Conservation (phyloP, 257 asterid genomes). For the Nicotiana otophora region DNA sequence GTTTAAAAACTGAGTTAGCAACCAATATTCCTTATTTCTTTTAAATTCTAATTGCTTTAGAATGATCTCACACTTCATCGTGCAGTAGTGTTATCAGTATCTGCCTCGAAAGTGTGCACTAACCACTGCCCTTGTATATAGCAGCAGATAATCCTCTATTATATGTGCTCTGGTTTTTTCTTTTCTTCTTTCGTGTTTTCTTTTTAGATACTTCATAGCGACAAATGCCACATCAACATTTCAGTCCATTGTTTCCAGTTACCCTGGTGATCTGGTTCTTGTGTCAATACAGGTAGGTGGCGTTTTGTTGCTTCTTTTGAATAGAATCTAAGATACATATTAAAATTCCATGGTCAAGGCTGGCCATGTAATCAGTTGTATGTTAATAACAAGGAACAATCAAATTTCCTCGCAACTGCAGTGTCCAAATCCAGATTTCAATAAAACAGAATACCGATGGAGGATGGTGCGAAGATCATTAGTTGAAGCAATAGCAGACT, state of each 20-base stretch:
- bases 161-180: background rate
- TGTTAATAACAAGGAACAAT: background rate
- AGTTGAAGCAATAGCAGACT: constrained; percentile 76
- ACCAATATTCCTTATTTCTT: background rate
- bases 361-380: background rate
- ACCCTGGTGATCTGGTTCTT: constrained; percentile 74
- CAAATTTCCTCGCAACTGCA: constrained; percentile 25
- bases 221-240: constrained; percentile 88
- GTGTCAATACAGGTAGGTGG: constrained; percentile 72
- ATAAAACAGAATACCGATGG: constrained; percentile 77
- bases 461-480: constrained; percentile 82
- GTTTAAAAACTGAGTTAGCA: background rate
- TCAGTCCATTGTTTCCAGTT: constrained; percentile 65
- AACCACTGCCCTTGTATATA: background rate
- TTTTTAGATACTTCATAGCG: constrained; percentile 61
- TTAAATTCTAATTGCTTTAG: background rate
- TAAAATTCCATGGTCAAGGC: background rate
- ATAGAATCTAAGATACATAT: background rate
- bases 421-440: constrained; percentile 99
- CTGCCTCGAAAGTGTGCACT: background rate
- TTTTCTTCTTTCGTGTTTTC: background rate
- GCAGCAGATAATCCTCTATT: background rate
- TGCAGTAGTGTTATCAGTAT: background rate
- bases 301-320: background rate
- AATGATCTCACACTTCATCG: background rate